These are phyloP conservation scores for Diaporthe sp. DNA, from an alignment of 2,329 filamentous ascomycete species.

Conservation along the genomic window DNA sequence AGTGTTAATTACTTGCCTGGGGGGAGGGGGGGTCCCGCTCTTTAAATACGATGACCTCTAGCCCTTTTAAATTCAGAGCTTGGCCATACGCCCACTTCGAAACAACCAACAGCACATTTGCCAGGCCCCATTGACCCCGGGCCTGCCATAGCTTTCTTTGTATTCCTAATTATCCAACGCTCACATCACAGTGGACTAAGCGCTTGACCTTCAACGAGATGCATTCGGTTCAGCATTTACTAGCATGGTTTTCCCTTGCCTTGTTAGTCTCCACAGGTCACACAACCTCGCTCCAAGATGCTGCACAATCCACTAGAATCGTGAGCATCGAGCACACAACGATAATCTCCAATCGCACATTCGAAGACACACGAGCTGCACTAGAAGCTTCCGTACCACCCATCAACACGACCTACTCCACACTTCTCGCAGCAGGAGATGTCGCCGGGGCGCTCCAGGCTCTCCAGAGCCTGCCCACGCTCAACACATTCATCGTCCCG, in stretches of 20 bases:
- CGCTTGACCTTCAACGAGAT: not conserved
- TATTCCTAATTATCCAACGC: too few species aligned
- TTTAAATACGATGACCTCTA: too few species aligned
- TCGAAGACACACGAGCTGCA: not conserved
- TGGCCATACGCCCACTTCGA: too few species aligned
- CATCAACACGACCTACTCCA: not conserved
- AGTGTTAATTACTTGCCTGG: too few species aligned
- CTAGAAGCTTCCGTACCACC: not conserved
- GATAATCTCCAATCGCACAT: slow-evolving; percentile 1
- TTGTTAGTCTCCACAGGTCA: not conserved
- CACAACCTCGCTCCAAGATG: not conserved
- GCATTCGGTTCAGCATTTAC: not conserved
- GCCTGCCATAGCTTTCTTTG: too few species aligned
- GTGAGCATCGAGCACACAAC: not conserved
- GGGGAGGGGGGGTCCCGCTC: too few species aligned
- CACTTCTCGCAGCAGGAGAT: not conserved
- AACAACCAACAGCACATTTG: too few species aligned
- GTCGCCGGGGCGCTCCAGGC: not conserved
- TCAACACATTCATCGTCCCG: not conserved
- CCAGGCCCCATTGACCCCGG: too few species aligned
- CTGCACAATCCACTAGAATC: not conserved
- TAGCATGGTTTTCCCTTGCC: not conserved
- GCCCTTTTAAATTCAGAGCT: too few species aligned
- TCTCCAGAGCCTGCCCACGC: not conserved
- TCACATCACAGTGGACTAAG: not conserved